Conservation (phyloP, 2,329 filamentous ascomycete species). For the Phaeoacremonium minimum region DNA sequence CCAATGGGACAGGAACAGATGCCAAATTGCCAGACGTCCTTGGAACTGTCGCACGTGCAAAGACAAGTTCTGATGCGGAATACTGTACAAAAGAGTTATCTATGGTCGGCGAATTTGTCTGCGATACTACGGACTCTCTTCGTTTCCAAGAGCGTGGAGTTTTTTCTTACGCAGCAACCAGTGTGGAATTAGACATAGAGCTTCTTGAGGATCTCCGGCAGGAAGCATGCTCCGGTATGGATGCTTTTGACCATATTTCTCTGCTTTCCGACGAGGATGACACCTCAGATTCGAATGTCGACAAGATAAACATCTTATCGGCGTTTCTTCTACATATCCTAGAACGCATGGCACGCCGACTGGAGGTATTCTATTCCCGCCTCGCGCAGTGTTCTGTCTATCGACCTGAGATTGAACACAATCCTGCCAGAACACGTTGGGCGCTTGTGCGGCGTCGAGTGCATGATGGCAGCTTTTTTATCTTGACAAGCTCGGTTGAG, state of each 20-base stretch:
- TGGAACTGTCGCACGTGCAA: constrained; percentile 34
- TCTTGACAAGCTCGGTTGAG: too few species aligned
- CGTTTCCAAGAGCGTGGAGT: constrained; percentile 49
- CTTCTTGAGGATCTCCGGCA: constrained; percentile 49
- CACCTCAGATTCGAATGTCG: constrained; percentile 30
- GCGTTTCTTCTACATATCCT: constrained; percentile 46
- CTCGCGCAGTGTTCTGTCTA: constrained; percentile 45
- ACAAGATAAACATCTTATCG: constrained; percentile 32
- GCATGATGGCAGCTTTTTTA: constrained; percentile 46
- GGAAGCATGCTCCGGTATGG: constrained; percentile 50
- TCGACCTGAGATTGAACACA: constrained; percentile 44
- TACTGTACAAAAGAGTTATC: constrained; percentile 42
- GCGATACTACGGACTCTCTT: constrained; percentile 36
- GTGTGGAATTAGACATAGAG: constrained; percentile 45
- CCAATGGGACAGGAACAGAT: constrained; percentile 22
- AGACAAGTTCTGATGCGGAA: constrained; percentile 39
- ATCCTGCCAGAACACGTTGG: constrained; percentile 49
- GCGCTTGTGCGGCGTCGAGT: constrained; percentile 42
- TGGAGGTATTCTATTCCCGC: constrained; percentile 48
- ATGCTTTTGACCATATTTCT: constrained; percentile 46
- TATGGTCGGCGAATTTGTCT: constrained; percentile 43
- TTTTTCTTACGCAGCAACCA: constrained; percentile 42
- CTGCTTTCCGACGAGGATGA: constrained; percentile 33
- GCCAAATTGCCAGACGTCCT: constrained; percentile 39
- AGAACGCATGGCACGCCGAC: constrained; percentile 46